Evolutionary conservation across 73 alveolate species (phyloP), one percentile per base, ranked within the genome.

Genomic region (Uronychia binucleata): DNA sequence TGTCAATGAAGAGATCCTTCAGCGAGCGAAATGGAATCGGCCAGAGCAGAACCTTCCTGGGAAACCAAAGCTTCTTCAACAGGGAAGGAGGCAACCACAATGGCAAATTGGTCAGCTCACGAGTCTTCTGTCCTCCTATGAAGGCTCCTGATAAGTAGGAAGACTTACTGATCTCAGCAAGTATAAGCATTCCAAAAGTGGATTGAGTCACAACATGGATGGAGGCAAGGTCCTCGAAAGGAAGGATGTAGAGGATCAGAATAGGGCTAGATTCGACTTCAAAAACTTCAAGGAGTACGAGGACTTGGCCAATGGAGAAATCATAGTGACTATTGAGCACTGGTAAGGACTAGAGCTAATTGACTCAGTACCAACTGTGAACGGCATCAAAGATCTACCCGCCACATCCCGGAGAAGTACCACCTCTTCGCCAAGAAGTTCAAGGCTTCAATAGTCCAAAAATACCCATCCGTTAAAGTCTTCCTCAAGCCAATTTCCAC

Each of bases 331-430:
- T 34, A 88, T 88, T 29, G 94, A 88, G 84, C 88, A 82, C 82
- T 60, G 90, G 78, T 67, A 67, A 67, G 78, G 29, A 25, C 30
- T 13, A 67, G 32, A 1, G 14, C 5, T 75, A 14, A 74, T 35
- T 57, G 75, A 83, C 87, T 30, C 79, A 28, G 85, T 32, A 83
- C 28, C 59, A 29, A 77, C 83, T 76, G 67, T 46, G 67, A 46
- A 19, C n/a, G 19, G 19, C 67, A 46, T 19, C 81, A 33, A 77
- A 75, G 77, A 26, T 31, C 80, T 31, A 88, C 86, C 75, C 29
- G 91, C 29, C 94, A 77, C 87, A 88, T 74, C 57, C 90, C 88
- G 31, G 91, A 74, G 77, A 88, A 88, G 46, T 88, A 88, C 75
- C 33, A 27, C 26, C 8, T 28, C 75, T 82, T 82, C 34, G 94